Conservation (phyloP, 768 basidiomycete species). For the Mycena albidolilacea region DNA sequence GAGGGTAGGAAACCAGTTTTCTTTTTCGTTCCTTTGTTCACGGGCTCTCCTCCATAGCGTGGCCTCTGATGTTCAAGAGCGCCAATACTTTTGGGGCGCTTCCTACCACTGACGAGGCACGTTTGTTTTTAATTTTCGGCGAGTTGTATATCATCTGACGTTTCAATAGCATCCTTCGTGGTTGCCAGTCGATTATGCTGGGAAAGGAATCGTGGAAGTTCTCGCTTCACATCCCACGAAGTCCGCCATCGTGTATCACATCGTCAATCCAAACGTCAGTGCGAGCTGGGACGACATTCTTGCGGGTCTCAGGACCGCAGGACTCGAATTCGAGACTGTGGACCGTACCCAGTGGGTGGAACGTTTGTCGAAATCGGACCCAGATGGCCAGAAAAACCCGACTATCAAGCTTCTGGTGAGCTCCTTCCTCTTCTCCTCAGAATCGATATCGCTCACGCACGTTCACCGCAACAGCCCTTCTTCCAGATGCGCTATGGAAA, state of each 20-base stretch:
- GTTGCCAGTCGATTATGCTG: constrained; percentile 70
- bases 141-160: not conserved
- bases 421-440: constrained; percentile 4
- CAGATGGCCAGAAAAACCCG: constrained; percentile 56
- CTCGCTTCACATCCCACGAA: constrained; percentile 31
- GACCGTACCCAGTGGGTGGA: constrained; percentile 54
- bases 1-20: constrained; percentile 48
- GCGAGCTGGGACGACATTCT: constrained; percentile 59
- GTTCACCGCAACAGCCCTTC: constrained; percentile 46
- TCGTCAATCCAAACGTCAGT: constrained; percentile 52
- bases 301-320: constrained; percentile 52
- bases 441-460: too few species aligned
- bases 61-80: constrained; percentile 62
- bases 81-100: constrained; percentile 57
- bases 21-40: constrained; percentile 29
- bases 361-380: constrained; percentile 51
- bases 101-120: constrained; percentile 48
- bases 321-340: constrained; percentile 58
- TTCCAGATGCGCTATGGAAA: constrained; percentile 49
- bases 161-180: constrained; percentile 56
- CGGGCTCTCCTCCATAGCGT: constrained; percentile 27
- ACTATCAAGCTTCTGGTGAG: constrained; percentile 58
- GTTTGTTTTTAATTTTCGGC: constrained; percentile 25
- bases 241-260: constrained; percentile 52
- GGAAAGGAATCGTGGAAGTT: constrained; percentile 62